Evolutionary conservation across 1,284 basidiomycete species (phyloP).

Genomic region (Ustilago nuda): DNA sequence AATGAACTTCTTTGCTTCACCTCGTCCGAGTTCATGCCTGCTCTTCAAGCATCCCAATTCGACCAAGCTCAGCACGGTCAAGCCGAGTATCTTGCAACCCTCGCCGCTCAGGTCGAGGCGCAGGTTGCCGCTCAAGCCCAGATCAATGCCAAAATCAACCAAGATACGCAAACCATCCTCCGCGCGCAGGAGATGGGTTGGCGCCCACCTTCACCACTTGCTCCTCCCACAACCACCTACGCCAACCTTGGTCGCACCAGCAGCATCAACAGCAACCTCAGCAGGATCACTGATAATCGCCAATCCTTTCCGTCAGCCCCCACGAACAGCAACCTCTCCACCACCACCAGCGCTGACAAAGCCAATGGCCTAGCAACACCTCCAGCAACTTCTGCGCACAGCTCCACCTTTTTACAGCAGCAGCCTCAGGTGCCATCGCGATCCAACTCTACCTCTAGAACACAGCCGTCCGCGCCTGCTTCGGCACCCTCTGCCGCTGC

Average conservation of each 20-base stretch:
- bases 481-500: slow-evolving; percentile 5
- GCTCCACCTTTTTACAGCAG: neutral
- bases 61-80: slow-evolving; percentile 54
- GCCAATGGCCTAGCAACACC: neutral
- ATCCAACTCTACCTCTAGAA: neutral
- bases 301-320: slow-evolving; percentile 12
- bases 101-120: slow-evolving; percentile 46
- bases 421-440: slow-evolving; percentile 20
- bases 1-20: slow-evolving; percentile 62
- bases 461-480: neutral
- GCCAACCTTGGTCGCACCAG: slow-evolving; percentile 36
- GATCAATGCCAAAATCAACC: slow-evolving; percentile 46
- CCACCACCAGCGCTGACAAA: neutral
- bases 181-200: slow-evolving; percentile 58
- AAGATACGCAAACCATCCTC: slow-evolving; percentile 44
- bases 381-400: neutral
- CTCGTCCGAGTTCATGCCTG: slow-evolving; percentile 61
- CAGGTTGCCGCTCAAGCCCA: slow-evolving; percentile 42
- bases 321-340: slow-evolving; percentile 18
- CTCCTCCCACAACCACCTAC: slow-evolving; percentile 12
- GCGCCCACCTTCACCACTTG: slow-evolving; percentile 45
- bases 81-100: slow-evolving; percentile 49
- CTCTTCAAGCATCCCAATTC: slow-evolving; percentile 55
- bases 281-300: slow-evolving; percentile 11
- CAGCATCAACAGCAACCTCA: slow-evolving; percentile 29